These are phyloP conservation scores for Citrus medica DNA, from an alignment of 345 rosid genomes.

Conservation along the genomic window DNA sequence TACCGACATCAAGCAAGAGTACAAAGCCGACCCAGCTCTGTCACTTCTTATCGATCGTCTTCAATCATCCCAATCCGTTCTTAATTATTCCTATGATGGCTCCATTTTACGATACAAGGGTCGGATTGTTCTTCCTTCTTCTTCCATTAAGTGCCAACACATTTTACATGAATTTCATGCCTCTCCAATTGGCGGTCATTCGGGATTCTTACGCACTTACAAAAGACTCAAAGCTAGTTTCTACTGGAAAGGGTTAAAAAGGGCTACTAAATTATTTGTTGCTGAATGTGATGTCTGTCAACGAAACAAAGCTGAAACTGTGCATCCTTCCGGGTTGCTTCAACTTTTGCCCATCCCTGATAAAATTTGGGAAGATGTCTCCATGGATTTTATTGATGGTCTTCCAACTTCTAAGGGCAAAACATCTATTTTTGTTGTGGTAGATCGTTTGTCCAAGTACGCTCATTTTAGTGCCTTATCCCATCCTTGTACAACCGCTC, in stretches of 20 bases:
- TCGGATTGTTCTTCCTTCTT: background rate
- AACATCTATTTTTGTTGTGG: background rate
- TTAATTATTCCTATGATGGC: background rate
- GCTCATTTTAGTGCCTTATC: background rate
- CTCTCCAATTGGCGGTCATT: background rate
- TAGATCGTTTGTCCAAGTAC: background rate
- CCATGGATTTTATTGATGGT: background rate
- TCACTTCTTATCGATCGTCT: too few relatives aligned
- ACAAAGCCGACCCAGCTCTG: too few relatives aligned
- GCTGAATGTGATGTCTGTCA: background rate
- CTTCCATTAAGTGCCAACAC: background rate
- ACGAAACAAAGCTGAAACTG: background rate
- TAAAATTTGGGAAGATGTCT: background rate
- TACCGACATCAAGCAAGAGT: accelerated
- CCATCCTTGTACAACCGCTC: too few relatives aligned
- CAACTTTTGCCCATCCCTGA: too few relatives aligned
- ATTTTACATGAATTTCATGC: too few relatives aligned
- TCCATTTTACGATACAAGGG: background rate
- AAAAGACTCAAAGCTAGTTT: background rate
- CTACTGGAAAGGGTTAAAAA: background rate
- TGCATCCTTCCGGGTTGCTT: background rate
- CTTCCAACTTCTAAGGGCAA: background rate
- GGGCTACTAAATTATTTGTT: background rate
- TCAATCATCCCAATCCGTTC: too few relatives aligned
- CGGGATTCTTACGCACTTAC: background rate